These are phyloP conservation scores for Xylariaceae sp. DNA, from an alignment of 2,329 filamentous ascomycete species.

Conservation along the genomic window DNA sequence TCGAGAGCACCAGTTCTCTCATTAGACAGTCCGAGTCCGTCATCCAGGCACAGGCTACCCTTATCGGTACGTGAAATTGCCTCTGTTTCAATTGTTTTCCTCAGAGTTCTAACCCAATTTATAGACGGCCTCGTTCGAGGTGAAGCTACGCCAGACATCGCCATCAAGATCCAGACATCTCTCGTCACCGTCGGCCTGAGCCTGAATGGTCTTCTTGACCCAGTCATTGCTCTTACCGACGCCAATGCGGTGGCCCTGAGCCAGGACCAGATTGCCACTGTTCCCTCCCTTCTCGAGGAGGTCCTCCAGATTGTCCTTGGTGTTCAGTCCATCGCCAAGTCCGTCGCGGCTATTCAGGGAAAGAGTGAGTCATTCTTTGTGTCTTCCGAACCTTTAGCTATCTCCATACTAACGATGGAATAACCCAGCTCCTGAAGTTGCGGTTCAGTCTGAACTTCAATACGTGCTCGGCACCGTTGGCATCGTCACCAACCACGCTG, in stretches of 20 bases:
- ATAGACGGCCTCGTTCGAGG: slow-evolving; percentile 13
- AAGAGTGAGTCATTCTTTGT: slow-evolving; percentile 19
- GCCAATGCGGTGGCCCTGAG: slow-evolving; percentile 19
- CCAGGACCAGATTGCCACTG: slow-evolving; percentile 21
- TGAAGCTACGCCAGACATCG: slow-evolving; percentile 11
- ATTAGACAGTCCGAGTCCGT: slow-evolving; percentile 2
- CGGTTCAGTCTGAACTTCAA: slow-evolving; percentile 28
- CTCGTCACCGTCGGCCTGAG: slow-evolving; percentile 22
- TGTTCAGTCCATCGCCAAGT: slow-evolving; percentile 20
- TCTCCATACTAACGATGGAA: slow-evolving; percentile 1
- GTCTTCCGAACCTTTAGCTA: rapidly evolving
- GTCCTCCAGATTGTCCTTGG: slow-evolving; percentile 19
- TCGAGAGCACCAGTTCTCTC: no score
- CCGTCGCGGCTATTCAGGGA: slow-evolving; percentile 15
- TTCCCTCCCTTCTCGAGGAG: slow-evolving; percentile 23
- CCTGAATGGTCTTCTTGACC: slow-evolving; percentile 21
- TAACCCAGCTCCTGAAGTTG: slow-evolving; percentile 21
- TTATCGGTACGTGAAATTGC: slow-evolving; percentile 19
- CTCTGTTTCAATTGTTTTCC: no score
- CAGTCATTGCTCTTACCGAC: slow-evolving; percentile 19
- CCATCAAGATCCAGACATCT: slow-evolving; percentile 23
- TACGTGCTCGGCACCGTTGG: slow-evolving; percentile 22
- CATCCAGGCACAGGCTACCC: slow-evolving; percentile 16
- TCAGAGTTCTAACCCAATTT: slow-evolving; percentile 6
- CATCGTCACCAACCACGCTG: slow-evolving; percentile 24